Conservation (phyloP, 129 eudicot genomes). For the Ambrosia trifida region DNA sequence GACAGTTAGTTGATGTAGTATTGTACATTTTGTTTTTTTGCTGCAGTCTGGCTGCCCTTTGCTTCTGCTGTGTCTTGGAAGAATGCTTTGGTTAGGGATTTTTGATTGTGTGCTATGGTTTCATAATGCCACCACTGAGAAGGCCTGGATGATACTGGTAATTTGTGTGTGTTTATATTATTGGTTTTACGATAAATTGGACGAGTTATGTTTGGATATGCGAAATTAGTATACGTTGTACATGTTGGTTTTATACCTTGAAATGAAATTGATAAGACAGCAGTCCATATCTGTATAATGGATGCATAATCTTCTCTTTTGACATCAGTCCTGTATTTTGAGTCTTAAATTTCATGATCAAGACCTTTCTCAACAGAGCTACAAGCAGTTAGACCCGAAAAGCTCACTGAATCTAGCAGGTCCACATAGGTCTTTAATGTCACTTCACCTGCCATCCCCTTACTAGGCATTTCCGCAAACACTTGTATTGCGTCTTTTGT, state of each 20-base stretch:
- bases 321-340: constrained; percentile 26
- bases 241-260: neutral
- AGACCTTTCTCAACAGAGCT: constrained; percentile 50
- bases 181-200: neutral
- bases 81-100: constrained; percentile 27
- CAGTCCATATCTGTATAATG: constrained; percentile 61
- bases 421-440: constrained; percentile 49
- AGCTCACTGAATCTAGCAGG: constrained; percentile 70
- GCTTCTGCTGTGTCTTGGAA: constrained; percentile 42
- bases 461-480: constrained; percentile 67
- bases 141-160: neutral
- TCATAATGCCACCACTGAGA: neutral
- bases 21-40: constrained; percentile 13
- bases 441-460: constrained; percentile 60
- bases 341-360: constrained; percentile 49
- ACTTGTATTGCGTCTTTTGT: constrained; percentile 53
- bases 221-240: neutral
- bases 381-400: constrained; percentile 48
- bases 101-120: neutral
- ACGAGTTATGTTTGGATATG: neutral
- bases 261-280: constrained; percentile 34
- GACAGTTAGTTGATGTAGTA: neutral
- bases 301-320: constrained; percentile 68
- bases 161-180: neutral
- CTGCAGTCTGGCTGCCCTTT: constrained; percentile 36